Conservation (phyloP, 108 stramenopile species). For the Cyclotella baltica region DNA sequence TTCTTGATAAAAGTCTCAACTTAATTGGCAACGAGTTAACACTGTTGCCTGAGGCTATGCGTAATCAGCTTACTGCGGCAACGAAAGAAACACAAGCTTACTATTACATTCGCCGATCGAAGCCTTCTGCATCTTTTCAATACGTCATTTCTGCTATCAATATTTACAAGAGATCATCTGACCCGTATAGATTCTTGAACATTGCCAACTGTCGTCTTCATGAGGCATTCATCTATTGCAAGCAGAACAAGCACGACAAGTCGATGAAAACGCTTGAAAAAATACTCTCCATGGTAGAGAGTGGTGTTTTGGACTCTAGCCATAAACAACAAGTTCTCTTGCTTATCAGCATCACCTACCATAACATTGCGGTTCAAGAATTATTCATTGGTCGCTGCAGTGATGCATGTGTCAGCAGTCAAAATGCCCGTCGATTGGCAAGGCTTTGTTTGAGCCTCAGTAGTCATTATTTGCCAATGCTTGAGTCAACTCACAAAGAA, state of each 20-base stretch:
- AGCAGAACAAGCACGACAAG: conserved; percentile 58
- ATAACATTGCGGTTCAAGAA: conserved; percentile 74
- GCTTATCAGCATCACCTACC: conserved; percentile 64
- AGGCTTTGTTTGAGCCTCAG: conserved; percentile 65
- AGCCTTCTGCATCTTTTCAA: conserved; percentile 52
- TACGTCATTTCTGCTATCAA: conserved; percentile 57
- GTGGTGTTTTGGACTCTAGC: conserved; percentile 43
- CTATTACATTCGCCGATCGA: conserved; percentile 61
- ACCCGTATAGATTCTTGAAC: conserved; percentile 29
- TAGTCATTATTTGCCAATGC: conserved; percentile 59
- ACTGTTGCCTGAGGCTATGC: neutral
- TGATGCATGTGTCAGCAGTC: conserved; percentile 62
- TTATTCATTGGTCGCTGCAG: conserved; percentile 45
- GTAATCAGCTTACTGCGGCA: conserved; percentile 50
- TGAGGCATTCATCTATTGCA: conserved; percentile 43
- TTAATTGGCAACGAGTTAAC: neutral
- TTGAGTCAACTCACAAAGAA: conserved; percentile 65
- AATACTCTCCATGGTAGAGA: conserved; percentile 48
- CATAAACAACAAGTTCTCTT: conserved; percentile 56
- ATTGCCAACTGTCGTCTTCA: conserved; percentile 63
- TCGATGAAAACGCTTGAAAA: conserved; percentile 54
- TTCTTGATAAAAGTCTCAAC: neutral
- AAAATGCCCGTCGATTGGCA: conserved; percentile 69
- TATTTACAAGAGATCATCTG: conserved; percentile 24
- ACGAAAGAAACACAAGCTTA: conserved; percentile 54